These are phyloP conservation scores for Tritrichomonas foetus DNA, from an alignment of 208 protist genomes.

Conservation along the genomic window DNA sequence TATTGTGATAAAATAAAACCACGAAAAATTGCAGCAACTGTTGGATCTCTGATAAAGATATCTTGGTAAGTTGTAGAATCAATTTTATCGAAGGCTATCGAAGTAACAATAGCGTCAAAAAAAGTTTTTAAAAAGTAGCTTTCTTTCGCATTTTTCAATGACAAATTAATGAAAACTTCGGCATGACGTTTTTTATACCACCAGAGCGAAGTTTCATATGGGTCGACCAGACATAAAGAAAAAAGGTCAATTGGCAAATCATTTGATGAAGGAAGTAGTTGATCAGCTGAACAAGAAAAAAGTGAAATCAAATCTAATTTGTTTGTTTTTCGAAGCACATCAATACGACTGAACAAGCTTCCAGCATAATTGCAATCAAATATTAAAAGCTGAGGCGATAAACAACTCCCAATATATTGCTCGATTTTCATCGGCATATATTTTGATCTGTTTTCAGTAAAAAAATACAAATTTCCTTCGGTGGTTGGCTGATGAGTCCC, in stretches of 20 bases:
- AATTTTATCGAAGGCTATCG: not conserved
- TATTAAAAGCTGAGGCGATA: not conserved
- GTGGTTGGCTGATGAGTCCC: not conserved
- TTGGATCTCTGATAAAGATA: not conserved
- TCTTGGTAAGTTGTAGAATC: not conserved
- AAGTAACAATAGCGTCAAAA: not conserved
- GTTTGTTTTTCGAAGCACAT: not conserved
- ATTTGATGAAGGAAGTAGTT: not conserved
- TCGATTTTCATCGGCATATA: not conserved
- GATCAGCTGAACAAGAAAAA: not conserved
- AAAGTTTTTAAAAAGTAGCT: not conserved
- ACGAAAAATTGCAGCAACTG: not conserved
- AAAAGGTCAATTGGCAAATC: not conserved
- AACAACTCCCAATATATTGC: not conserved
- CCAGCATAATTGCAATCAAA: not conserved
- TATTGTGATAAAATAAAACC: not conserved
- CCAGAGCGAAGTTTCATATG: not conserved
- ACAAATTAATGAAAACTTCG: too few relatives aligned
- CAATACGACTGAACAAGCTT: not conserved
- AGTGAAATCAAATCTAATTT: not conserved
- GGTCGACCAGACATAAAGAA: not conserved
- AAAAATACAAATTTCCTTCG: not conserved
- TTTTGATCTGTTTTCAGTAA: not conserved
- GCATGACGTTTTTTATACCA: not conserved
- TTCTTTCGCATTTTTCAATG: slow-evolving; percentile 7